Base-by-base conservation (phyloP, 2,329 filamentous ascomycete species). In the Akanthomyces uredinophilus region DNA sequence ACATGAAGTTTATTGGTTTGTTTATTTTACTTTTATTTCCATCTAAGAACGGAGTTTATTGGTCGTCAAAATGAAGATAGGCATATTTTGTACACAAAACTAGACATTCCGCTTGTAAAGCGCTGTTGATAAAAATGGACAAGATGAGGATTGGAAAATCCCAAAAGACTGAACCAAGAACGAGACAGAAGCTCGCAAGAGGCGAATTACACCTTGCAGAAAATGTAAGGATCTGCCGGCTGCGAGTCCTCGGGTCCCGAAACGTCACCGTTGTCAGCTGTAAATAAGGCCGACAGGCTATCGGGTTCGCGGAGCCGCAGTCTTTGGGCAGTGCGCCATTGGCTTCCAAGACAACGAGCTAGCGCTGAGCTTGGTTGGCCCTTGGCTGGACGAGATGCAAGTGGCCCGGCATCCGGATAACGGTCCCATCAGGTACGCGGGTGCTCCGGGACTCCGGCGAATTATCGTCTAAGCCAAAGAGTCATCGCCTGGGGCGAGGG, bases 41-140 rank as follows among this genome's bases (percentile, higher is more conserved):
- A n/a, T 27, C 41, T 24, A 37, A 18, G 35, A 44, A 56, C 37
- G 58, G 77, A 82, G 61, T 39, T 29, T 27, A 65, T 54, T 5
- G 58, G 49, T 60, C 10, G 27, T 44, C 41, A 53, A 39, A 20
- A 47, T 53, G n/a, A n/a, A 47, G 16, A 16, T 41, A 39, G 24
- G 46, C 53, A 37, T 55, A 22, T 44, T 59, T 44, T 52, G 20
- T 43, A 24, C 20, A 59, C 37, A 51, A 39, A 35, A 18, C 53
- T 22, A 32, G 11, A 43, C 16, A n/a, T 37, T 27, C n/a, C 29
- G 29, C 39, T 24, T 60, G 44, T 32, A n/a, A 24, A 37, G 27
- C 29, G 32, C 32, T 27, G 22, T 20, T 20, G 35, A 52, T 37
- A 41, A 54, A 41, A 54, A 54, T 54, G 22, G n/a, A 24, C 7